These are phyloP conservation scores for Aureococcus anophagefferens DNA, from an alignment of 108 stramenopile genomes.

Conservation along the genomic window DNA sequence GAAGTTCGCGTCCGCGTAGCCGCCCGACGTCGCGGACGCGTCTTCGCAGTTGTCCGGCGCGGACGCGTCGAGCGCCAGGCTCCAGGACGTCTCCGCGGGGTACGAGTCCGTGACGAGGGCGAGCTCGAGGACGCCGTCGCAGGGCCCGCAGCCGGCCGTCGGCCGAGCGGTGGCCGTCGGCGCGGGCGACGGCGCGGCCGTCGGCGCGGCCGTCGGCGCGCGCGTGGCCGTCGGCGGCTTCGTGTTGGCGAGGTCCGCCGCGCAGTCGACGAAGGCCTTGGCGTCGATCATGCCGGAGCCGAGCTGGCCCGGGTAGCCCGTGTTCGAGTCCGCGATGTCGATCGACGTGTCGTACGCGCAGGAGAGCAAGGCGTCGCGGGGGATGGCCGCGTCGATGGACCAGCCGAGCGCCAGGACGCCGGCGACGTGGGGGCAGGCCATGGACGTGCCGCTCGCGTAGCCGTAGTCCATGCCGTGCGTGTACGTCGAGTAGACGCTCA, in stretches of 20 bases:
- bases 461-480: neutral
- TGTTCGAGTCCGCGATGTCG: neutral
- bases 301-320: neutral
- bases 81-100: too few relatives aligned
- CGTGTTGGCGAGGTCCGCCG: too few relatives aligned
- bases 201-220: neutral
- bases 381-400: neutral
- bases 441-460: slow-evolving; percentile 22
- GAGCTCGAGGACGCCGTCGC: too few relatives aligned
- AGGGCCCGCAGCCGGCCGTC: neutral
- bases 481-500: slow-evolving; percentile 4
- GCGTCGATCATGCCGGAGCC: neutral
- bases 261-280: neutral
- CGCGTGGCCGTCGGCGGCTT: too few relatives aligned
- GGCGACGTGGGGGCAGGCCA: slow-evolving; percentile 23
- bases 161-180: neutral
- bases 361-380: too few relatives aligned
- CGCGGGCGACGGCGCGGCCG: neutral
- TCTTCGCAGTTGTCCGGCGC: too few relatives aligned
- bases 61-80: too few relatives aligned
- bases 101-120: too few relatives aligned
- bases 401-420: slow-evolving; percentile 1
- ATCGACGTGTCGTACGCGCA: neutral
- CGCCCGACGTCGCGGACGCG: too few relatives aligned
- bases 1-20: too few relatives aligned